Conservation (phyloP, 306 rosid species). For the Canavalia ensiformis region DNA sequence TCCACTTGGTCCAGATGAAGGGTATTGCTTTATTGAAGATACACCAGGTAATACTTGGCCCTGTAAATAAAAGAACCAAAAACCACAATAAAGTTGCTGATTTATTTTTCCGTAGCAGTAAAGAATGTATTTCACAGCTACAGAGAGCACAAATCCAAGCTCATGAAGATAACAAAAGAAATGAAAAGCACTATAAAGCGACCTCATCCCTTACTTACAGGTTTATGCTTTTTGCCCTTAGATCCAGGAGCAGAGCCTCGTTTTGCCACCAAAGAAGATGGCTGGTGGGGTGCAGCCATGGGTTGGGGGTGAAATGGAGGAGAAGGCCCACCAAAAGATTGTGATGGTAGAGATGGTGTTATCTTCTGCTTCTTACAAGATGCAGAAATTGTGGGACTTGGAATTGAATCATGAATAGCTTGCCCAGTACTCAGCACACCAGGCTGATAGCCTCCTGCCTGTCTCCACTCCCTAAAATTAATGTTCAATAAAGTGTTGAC, state of each 20-base stretch:
- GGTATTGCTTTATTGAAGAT: slow-evolving; percentile 77
- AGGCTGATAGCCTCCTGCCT: slow-evolving; percentile 80
- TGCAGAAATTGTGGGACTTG: slow-evolving; percentile 88
- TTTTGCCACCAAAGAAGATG: slow-evolving; percentile 81
- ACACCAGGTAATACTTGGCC: slow-evolving; percentile 66
- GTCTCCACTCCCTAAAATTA: slow-evolving; percentile 90
- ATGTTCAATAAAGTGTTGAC: slow-evolving; percentile 41
- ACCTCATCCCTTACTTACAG: slow-evolving; percentile 64
- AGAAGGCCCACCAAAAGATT: slow-evolving; percentile 83
- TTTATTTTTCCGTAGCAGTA: slow-evolving; percentile 1
- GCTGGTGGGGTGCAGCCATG: slow-evolving; percentile 76
- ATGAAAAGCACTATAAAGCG: slow-evolving; percentile 14
- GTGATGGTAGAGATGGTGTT: slow-evolving; percentile 70
- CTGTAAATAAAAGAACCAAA: slow-evolving; percentile 45
- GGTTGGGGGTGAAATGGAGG: slow-evolving; percentile 77
- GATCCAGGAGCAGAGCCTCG: slow-evolving; percentile 78
- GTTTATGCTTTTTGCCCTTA: slow-evolving; percentile 87
- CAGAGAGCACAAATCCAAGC: slow-evolving; percentile 26
- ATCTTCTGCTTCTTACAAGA: slow-evolving; percentile 90
- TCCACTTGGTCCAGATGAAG: slow-evolving; percentile 78
- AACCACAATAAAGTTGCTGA: slow-evolving; percentile 13
- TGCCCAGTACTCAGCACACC: slow-evolving; percentile 67
- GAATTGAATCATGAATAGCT: slow-evolving; percentile 76
- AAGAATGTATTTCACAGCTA: slow-evolving; percentile 4
- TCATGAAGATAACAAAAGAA: slow-evolving; percentile 36